phyloP scores from a whole-genome alignment of 1,284 basidiomycete species.

The Meira nashicola region DNA sequence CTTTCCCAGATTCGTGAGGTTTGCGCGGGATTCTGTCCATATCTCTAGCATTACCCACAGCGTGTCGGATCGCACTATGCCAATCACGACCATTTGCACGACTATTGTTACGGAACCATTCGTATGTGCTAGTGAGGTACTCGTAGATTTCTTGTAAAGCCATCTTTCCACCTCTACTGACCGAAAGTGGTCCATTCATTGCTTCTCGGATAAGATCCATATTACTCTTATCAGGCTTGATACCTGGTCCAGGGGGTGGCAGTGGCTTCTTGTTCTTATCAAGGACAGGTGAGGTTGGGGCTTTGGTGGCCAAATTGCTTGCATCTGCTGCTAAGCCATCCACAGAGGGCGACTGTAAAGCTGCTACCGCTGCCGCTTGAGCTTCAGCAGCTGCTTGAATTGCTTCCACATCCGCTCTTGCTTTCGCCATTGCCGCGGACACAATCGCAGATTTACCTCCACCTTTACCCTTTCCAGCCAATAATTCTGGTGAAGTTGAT shows the following conservation, averaged over 20 bases:
- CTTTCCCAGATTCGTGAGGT: conserved; percentile 46
- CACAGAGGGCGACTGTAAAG: neutral
- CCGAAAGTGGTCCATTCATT: conserved; percentile 32
- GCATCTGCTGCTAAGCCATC: neutral
- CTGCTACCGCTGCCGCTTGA: neutral
- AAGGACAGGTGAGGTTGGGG: neutral
- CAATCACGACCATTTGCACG: conserved; percentile 45
- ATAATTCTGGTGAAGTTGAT: neutral
- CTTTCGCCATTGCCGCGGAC: conserved; percentile 7
- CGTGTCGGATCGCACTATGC: conserved; percentile 48
- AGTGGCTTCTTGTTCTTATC: neutral
- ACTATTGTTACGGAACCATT: conserved; percentile 66
- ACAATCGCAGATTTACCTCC: conserved; percentile 13
- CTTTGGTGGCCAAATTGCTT: neutral
- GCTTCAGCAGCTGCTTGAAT: neutral
- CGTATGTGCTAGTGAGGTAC: conserved; percentile 81
- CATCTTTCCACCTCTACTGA: conserved; percentile 67
- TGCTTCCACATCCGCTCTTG: conserved; percentile 4
- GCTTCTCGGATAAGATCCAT: conserved; percentile 45
- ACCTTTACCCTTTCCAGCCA: conserved; percentile 14
- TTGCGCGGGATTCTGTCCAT: conserved; percentile 42
- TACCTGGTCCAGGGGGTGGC: conserved; percentile 22
- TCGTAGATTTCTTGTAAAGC: conserved; percentile 85
- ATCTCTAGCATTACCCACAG: conserved; percentile 44
- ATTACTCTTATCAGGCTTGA: conserved; percentile 46